Evolutionary conservation across 169 alveolate species (phyloP).

Genomic region (Plasmodium vivax): DNA sequence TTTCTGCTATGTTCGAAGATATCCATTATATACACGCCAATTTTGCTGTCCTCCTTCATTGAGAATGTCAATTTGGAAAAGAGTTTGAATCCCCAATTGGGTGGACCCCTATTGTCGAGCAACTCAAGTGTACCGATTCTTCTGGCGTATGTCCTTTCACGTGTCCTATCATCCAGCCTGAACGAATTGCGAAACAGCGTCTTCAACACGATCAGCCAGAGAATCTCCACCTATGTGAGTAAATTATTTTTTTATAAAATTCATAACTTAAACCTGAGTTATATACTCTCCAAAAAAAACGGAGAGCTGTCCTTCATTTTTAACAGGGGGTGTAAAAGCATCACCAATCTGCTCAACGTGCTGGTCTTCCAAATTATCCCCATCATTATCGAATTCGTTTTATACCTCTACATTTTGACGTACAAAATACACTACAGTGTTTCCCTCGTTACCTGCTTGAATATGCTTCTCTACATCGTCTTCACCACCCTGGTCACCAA

Average conservation of each 20-base stretch:
- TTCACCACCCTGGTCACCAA: constrained; percentile 87
- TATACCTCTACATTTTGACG: constrained; percentile 85
- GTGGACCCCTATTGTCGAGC: background rate
- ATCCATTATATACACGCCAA: constrained; percentile 64
- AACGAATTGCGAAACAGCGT: constrained; percentile 83
- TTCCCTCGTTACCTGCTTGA: constrained; percentile 84
- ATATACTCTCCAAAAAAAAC: constrained; percentile 81
- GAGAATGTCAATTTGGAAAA: constrained; percentile 73
- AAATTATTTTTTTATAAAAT: constrained; percentile 83
- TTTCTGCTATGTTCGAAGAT: constrained; percentile 71
- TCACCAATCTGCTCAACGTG: constrained; percentile 81
- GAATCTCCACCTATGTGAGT: constrained; percentile 80
- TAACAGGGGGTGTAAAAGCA: constrained; percentile 84
- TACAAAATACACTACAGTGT: constrained; percentile 87
- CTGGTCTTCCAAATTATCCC: constrained; percentile 87
- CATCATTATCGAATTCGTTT: constrained; percentile 85
- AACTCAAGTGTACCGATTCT: constrained; percentile 36
- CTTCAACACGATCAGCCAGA: constrained; percentile 82
- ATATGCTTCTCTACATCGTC: constrained; percentile 84
- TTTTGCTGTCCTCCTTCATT: constrained; percentile 60
- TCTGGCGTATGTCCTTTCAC: constrained; percentile 50
- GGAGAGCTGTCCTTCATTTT: constrained; percentile 84
- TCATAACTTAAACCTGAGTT: constrained; percentile 81
- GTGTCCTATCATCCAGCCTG: constrained; percentile 68
- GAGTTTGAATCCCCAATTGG: background rate